Evolutionary conservation across 306 rosid species (phyloP), one percentile per base, ranked within the genome.

Genomic region (Quercus agrifolia): DNA sequence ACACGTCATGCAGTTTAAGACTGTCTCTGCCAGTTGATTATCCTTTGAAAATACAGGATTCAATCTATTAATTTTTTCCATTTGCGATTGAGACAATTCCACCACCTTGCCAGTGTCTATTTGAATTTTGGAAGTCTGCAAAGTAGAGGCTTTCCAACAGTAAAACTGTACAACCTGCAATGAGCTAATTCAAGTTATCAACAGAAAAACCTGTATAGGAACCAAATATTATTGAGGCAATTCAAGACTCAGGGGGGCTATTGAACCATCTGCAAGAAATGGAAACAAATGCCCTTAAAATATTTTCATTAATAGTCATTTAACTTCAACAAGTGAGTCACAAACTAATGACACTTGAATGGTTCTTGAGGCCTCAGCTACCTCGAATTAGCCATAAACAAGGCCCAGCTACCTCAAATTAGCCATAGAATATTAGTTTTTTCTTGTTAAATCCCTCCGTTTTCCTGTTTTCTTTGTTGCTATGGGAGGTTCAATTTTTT

Each of bases 131-230:
- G 79, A 54, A 78, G 69, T 59, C 79, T 81, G 87, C 31, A 83
- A 59, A 46, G 77, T 81, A 51, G 86, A 83, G 77, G 86, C 86
- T 84, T 84, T 85, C 98, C 98, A 95, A 83, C 76, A 66, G 76
- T 75, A 83, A 85, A 81, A 93, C 70, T 91, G 92, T 78, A 87
- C 91, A 27, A 90, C 90, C 99, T 95, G 92, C 70, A 77, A 68
- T 35, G 56, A 56, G 70, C 13, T 9, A 13, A 51, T 73, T 77
- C 52, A 57, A 77, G 55, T 44, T 55, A 63, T 55, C 63, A 14
- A 10, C 1, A 58, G 27, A 80, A 56, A 80, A 30, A 30, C 72
- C 61, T 74, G 52, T 19, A 75, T 57, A 81, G 31, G 25, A 59
- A 59, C 2, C 67, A 25, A 25, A 25, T 11, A 20, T 23, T 23